Evolutionary conservation across 1,139 yeast species (phyloP).

Genomic region (Zygosaccharomyces sapae): DNA sequence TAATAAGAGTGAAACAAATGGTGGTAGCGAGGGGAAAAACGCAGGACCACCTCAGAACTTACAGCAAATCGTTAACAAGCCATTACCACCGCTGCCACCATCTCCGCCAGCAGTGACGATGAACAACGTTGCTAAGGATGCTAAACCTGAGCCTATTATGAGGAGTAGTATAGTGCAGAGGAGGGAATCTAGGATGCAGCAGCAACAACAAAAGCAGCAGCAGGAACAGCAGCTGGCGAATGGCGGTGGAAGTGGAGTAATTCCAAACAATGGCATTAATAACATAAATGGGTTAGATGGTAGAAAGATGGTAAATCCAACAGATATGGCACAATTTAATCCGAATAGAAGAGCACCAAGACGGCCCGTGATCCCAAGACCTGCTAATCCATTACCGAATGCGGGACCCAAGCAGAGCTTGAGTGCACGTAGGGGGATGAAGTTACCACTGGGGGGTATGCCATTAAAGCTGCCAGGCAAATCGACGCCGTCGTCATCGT

Average conservation of each 20-base stretch:
- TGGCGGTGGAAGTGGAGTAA: not conserved
- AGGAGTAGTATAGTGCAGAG: conserved; percentile 11
- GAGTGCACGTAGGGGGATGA: conserved; percentile 37
- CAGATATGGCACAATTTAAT: conserved; percentile 20
- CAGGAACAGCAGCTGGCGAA: conserved; percentile 6
- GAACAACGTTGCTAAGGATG: conserved; percentile 9
- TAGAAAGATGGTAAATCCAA: conserved; percentile 5
- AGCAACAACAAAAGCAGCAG: conserved; percentile 5
- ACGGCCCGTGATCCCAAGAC: conserved; percentile 18
- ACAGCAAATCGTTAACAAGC: conserved; percentile 32
- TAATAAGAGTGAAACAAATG: conserved; percentile 15
- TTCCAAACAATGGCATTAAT: conserved; percentile 3
- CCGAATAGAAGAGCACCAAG: conserved; percentile 30
- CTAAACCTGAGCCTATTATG: conserved; percentile 4
- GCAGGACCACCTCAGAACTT: conserved; percentile 19
- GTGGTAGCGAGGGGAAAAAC: conserved; percentile 3
- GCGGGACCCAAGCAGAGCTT: conserved; percentile 30
- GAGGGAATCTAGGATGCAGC: conserved; percentile 7
- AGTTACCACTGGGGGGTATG: conserved; percentile 37
- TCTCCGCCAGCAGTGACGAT: conserved; percentile 5
- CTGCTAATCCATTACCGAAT: conserved; percentile 4
- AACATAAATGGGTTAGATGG: not conserved
- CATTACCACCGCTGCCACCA: conserved; percentile 32
- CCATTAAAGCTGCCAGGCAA: conserved; percentile 26
- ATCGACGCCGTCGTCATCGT: conserved; percentile 10